Evolutionary conservation across 257 asterid genomes (phyloP).

Genomic region (Ligustrum vulgare): DNA sequence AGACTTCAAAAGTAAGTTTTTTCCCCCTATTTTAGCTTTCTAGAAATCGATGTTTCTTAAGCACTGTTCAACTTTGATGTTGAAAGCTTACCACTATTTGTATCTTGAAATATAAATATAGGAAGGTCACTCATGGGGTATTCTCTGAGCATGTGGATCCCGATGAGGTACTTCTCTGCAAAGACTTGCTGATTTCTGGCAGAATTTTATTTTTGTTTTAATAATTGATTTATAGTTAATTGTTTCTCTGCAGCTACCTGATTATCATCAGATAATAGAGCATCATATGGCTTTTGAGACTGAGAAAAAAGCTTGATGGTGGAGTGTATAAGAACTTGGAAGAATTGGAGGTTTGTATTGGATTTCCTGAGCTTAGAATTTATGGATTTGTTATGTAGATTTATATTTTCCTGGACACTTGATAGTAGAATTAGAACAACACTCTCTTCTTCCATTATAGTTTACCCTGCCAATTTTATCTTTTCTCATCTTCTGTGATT

Average conservation of each 20-base stretch:
- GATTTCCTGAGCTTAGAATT: no score
- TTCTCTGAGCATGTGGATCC: no score
- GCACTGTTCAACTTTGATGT: conserved; percentile 31
- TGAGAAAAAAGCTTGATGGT: conserved; percentile 84
- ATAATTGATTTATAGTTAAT: conserved; percentile 29
- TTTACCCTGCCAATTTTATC: background rate
- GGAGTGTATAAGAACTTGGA: no score
- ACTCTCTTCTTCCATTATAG: background rate
- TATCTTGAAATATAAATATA: no score
- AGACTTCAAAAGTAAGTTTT: conserved; percentile 94
- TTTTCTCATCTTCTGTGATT: background rate
- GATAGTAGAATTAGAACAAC: no score
- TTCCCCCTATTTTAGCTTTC: conserved; percentile 23
- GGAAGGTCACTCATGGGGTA: no score
- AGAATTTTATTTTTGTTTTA: conserved; percentile 3
- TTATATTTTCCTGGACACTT: no score
- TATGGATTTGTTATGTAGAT: no score
- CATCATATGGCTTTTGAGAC: conserved; percentile 97
- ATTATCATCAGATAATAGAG: conserved; percentile 82
- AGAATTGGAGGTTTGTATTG: no score
- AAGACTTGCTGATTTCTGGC: conserved; percentile 12
- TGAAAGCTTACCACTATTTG: conserved; percentile 19
- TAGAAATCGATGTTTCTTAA: conserved; percentile 23
- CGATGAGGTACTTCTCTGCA: no score
- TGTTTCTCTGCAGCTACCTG: conserved; percentile 75